Evolutionary conservation across 768 basidiomycete species (phyloP).

Genomic region (Leccinum broughii): DNA sequence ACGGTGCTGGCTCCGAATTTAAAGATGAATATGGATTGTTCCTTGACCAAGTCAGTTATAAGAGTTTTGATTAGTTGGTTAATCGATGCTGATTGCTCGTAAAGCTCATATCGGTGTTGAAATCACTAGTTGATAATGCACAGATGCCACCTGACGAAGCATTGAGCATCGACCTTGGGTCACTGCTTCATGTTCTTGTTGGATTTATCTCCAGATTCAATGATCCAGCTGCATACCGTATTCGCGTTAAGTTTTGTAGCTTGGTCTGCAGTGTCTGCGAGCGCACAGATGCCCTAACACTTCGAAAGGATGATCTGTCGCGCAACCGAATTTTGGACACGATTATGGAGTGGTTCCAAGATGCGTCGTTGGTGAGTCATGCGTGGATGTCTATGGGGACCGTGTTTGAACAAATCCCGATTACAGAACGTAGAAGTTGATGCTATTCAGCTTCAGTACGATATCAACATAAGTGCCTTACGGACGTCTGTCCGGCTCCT

Average conservation of each 20-base stretch:
- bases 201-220: conserved; percentile 64
- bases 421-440: conserved; percentile 41
- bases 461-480: conserved; percentile 74
- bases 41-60: conserved; percentile 64
- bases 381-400: background rate
- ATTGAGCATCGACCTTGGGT: conserved; percentile 62
- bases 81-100: conserved; percentile 17
- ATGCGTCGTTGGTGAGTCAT: conserved; percentile 49
- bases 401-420: conserved; percentile 1
- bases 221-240: conserved; percentile 53
- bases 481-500: conserved; percentile 74
- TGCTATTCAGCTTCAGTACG: conserved; percentile 44
- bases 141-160: conserved; percentile 58
- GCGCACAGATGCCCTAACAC: conserved; percentile 56
- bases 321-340: conserved; percentile 75
- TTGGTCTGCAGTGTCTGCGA: conserved; percentile 69
- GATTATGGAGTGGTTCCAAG: conserved; percentile 78
- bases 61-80: background rate
- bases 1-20: conserved; percentile 44
- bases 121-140: conserved; percentile 74
- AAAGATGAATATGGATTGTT: conserved; percentile 47
- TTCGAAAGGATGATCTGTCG: conserved; percentile 65
- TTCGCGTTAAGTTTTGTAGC: conserved; percentile 74
- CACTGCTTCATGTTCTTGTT: conserved; percentile 58
- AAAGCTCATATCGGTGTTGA: conserved; percentile 74